A percentile compares a stretch with the other conserved stretches of the same genome.
phyloP scores from a whole-genome alignment of 1,139 yeast genomes.

The Geotrichum fermentans region DNA sequence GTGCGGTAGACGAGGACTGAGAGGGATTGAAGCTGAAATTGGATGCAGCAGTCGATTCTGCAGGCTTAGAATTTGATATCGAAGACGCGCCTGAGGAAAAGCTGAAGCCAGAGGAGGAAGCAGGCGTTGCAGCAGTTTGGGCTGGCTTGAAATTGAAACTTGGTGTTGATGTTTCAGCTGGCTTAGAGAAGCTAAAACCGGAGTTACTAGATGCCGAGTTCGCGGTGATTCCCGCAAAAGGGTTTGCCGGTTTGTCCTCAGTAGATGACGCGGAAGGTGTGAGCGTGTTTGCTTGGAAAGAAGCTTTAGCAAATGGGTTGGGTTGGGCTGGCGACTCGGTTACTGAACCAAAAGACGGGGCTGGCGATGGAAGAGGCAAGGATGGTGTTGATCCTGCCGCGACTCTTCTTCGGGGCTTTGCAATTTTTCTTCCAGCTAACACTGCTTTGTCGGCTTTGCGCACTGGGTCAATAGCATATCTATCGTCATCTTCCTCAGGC shows the following conservation, averaged over 20 bases:
- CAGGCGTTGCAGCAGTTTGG: neutral
- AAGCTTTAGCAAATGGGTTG: conserved; percentile 4
- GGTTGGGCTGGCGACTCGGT: neutral
- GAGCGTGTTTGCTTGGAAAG: neutral
- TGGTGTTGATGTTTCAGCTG: neutral
- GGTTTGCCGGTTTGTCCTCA: conserved; percentile 1
- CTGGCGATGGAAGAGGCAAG: conserved; percentile 3
- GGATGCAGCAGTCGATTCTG: neutral
- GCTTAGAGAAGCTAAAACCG: neutral
- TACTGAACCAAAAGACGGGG: conserved; percentile 2
- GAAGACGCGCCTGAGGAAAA: too few species aligned
- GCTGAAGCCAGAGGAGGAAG: neutral
- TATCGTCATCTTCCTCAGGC: neutral
- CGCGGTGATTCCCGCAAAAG: conserved; percentile 2
- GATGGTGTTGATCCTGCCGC: neutral
- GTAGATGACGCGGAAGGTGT: neutral
- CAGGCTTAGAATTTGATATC: neutral
- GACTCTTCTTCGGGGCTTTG: conserved; percentile 9
- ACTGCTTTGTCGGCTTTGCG: conserved; percentile 6
- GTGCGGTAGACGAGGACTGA: neutral
- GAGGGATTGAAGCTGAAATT: neutral
- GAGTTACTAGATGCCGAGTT: neutral
- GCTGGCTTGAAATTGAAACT: neutral
- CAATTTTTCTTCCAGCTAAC: conserved; percentile 3
- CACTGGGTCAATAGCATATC: conserved; percentile 6